A percentile compares a stretch with the other conserved stretches of the same genome.
phyloP scores from a whole-genome alignment of 1,284 basidiomycete genomes.

The Tranzscheliella williamsii region DNA sequence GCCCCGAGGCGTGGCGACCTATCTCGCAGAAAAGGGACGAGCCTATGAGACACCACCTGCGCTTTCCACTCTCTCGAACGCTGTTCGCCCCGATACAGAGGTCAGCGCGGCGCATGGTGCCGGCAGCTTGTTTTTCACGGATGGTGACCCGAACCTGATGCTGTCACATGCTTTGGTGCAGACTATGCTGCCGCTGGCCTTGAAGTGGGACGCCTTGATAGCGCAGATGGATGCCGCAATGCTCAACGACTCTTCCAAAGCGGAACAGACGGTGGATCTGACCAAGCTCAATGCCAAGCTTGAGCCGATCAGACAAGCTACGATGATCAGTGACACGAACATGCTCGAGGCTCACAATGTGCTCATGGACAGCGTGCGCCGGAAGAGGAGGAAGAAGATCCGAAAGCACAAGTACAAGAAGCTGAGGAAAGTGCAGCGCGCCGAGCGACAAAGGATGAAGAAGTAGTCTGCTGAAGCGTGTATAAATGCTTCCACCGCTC shows the following conservation, averaged over 20 bases:
- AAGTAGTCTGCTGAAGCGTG: no score
- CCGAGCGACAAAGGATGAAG: slow-evolving; percentile 36
- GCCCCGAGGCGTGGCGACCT: slow-evolving; percentile 54
- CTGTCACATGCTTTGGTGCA: slow-evolving; percentile 56
- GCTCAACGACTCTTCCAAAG: neutral
- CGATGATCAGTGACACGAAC: no score
- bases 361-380: slow-evolving; percentile 42
- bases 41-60: slow-evolving; percentile 52
- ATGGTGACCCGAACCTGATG: slow-evolving; percentile 53
- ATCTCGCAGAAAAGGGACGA: slow-evolving; percentile 50
- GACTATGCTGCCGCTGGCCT: slow-evolving; percentile 37
- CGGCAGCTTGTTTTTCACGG: slow-evolving; percentile 33
- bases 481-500: no score
- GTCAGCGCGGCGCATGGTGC: slow-evolving; percentile 12
- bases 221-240: slow-evolving; percentile 14
- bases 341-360: slow-evolving; percentile 12
- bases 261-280: neutral
- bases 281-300: slow-evolving; percentile 4
- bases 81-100: slow-evolving; percentile 11
- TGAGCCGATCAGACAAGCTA: no score
- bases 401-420: slow-evolving; percentile 54
- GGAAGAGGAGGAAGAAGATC: slow-evolving; percentile 55
- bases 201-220: slow-evolving; percentile 44
- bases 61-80: slow-evolving; percentile 4
- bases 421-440: slow-evolving; percentile 43